Evolutionary conservation across 257 asterid species (phyloP), one percentile per base, ranked within the genome.

Genomic region (Solanum etuberosum): DNA sequence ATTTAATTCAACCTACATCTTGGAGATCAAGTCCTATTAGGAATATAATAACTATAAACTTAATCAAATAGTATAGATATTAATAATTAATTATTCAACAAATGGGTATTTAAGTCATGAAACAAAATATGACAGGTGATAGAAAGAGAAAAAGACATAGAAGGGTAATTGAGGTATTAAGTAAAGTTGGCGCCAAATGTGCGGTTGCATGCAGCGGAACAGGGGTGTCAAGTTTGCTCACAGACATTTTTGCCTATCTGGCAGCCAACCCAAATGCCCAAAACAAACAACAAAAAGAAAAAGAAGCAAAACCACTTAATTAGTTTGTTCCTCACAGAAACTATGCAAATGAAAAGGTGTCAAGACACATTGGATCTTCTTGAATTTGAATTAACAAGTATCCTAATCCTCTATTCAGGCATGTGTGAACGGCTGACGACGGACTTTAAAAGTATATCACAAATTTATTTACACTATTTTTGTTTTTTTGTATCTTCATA

Each of bases 151-250:
- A 9, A 78, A 10, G 51, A n/a, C 67, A 86, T 7, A 70, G 78
- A 54, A 83, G 77, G 34, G 57, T 14, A 42, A 7, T 29, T 27
- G 1, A 48, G 43, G 27, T 29, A 73, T 48, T 18, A 48, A 46
- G 18, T 43, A 78, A 78, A 15, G 63, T 25, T 38, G 2, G 29
- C 15, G 87, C 76, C 90, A 89, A 89, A 85, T 89, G 91, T 87
- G 86, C 70, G 91, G 91, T 81, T 89, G 91, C 91, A 89, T 89
- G 90, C 70, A 68, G 89, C 73, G 51, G 84, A 76, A 54, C 57
- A 76, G 32, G 88, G 86, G 57, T 35, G 83, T 93, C 34, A 76
- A 12, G 6, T 32, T 29, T 81, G 7, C 31, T 51, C 5, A 77
- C 5, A 16, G 14, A 31, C 4, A 8, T 16, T 68, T 68, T 31